Evolutionary conservation across 2,329 filamentous ascomycete genomes (phyloP).

Genomic region (Triangularia verruculosa): DNA sequence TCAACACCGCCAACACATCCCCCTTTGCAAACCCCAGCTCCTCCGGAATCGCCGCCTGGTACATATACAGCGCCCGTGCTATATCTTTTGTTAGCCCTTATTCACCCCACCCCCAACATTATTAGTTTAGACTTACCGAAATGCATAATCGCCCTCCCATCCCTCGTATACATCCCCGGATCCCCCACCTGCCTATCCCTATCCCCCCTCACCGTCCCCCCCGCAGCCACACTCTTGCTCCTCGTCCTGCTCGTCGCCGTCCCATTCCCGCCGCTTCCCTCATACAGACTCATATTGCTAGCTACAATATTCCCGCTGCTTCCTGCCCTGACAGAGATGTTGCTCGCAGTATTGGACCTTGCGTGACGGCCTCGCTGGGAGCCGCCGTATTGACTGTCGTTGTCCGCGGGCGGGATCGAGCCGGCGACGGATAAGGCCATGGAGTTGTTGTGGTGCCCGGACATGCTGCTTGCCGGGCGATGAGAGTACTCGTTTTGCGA

Average conservation of each 20-base stretch:
- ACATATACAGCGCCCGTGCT: conserved; percentile 94
- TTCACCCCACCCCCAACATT: background rate
- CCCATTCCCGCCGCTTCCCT: conserved; percentile 41
- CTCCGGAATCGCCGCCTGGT: conserved; percentile 90
- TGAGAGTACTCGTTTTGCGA: conserved; percentile 44
- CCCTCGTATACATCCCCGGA: conserved; percentile 73
- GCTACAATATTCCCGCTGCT: background rate
- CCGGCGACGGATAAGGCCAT: conserved; percentile 52
- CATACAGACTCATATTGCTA: conserved; percentile 54
- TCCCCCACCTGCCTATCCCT: conserved; percentile 40
- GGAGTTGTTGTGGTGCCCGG: conserved; percentile 52
- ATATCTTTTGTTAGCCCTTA: conserved; percentile 24
- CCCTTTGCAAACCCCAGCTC: conserved; percentile 91
- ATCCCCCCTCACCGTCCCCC: background rate
- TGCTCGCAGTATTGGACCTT: conserved; percentile 13
- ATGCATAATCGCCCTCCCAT: conserved; percentile 84
- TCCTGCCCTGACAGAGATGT: conserved; percentile 39
- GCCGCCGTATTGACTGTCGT: conserved; percentile 18
- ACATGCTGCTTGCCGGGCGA: conserved; percentile 30
- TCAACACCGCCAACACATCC: conserved; percentile 81
- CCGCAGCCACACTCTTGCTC: conserved; percentile 76
- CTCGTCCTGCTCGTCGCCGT: conserved; percentile 46
- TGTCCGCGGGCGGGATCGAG: conserved; percentile 6
- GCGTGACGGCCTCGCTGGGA: conserved; percentile 23
- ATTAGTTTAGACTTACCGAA: conserved; percentile 71